Conservation (phyloP, 139 green algal genomes). For the Tetradesmus lagerheimii region DNA sequence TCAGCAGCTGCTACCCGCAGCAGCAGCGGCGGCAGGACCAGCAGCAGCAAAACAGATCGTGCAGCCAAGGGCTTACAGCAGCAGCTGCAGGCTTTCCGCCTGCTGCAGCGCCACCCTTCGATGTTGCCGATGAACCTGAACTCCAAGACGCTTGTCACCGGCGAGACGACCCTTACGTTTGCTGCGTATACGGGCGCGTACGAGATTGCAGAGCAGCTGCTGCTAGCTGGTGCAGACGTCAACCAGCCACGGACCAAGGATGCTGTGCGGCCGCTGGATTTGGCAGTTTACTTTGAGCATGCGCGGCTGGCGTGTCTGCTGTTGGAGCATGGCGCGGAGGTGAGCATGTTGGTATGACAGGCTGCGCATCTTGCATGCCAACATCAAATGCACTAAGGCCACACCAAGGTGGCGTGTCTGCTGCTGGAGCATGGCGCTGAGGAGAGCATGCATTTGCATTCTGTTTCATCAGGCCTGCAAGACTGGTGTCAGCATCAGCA, state of each 20-base stretch:
- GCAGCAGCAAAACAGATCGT: not conserved
- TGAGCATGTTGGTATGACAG: too few relatives aligned
- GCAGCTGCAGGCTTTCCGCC: not conserved
- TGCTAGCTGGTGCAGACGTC: not conserved
- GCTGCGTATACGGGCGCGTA: not conserved
- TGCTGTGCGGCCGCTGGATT: not conserved
- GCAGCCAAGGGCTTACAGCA: too few relatives aligned
- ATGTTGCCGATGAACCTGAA: too few relatives aligned
- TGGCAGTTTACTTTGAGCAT: not conserved
- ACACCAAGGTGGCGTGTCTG: not conserved
- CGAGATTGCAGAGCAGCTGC: not conserved
- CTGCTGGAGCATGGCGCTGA: not conserved
- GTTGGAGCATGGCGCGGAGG: too few relatives aligned
- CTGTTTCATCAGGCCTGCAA: not conserved
- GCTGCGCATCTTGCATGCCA: too few relatives aligned
- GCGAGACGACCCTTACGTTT: not conserved
- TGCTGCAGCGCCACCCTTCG: too few relatives aligned
- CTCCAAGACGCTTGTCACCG: not conserved
- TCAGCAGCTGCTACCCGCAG: not conserved
- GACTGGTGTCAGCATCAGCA: not conserved
- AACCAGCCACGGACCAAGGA: not conserved
- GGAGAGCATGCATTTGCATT: not conserved
- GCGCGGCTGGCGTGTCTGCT: not conserved
- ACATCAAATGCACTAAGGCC: not conserved
- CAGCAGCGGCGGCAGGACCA: not conserved